Percentiles rank a stretch among this genome's conserved stretches.
Conservation (phyloP, 1,284 basidiomycete genomes). For the Papiliotrema terrestris region DNA sequence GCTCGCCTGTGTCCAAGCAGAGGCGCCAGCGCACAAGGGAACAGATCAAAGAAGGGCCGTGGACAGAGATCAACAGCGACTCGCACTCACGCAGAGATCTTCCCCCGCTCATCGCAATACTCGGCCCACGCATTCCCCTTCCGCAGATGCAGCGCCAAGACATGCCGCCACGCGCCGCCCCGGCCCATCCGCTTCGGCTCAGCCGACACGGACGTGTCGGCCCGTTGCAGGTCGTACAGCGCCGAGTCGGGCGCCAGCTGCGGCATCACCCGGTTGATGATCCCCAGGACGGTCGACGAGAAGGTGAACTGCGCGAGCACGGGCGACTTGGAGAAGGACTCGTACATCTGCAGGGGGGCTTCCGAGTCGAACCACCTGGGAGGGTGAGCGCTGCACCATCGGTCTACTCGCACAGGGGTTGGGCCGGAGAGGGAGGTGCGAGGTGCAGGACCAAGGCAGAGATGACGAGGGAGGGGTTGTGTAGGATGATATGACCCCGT, state of each 20-base stretch:
- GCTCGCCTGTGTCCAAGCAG: no score
- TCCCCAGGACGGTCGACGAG: constrained; percentile 35
- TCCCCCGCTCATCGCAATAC: constrained; percentile 32
- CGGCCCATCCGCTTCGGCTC: constrained; percentile 8
- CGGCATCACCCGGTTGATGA: constrained; percentile 35
- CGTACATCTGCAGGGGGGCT: constrained; percentile 34
- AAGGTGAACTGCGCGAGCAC: constrained; percentile 45
- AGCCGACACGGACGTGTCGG: constrained; percentile 9
- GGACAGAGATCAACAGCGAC: constrained; percentile 3
- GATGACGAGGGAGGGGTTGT: no score
- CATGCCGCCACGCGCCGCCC: constrained; percentile 35
- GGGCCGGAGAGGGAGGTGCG: neutral
- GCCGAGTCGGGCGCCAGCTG: constrained; percentile 24
- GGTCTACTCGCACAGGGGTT: neutral
- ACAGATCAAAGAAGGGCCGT: no score
- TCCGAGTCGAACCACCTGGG: constrained; percentile 43
- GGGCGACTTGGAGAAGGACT: constrained; percentile 36
- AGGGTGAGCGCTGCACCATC: constrained; percentile 6
- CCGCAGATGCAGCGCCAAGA: constrained; percentile 43
- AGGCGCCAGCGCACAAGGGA: no score
- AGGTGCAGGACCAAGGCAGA: no score
- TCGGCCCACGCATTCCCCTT: constrained; percentile 29
- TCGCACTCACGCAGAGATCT: constrained; percentile 39
- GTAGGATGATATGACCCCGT: no score
- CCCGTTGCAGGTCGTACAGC: constrained; percentile 29